phyloP scores from a whole-genome alignment of 495 filamentous ascomycete species.

The Astrocystis sublimbata region DNA sequence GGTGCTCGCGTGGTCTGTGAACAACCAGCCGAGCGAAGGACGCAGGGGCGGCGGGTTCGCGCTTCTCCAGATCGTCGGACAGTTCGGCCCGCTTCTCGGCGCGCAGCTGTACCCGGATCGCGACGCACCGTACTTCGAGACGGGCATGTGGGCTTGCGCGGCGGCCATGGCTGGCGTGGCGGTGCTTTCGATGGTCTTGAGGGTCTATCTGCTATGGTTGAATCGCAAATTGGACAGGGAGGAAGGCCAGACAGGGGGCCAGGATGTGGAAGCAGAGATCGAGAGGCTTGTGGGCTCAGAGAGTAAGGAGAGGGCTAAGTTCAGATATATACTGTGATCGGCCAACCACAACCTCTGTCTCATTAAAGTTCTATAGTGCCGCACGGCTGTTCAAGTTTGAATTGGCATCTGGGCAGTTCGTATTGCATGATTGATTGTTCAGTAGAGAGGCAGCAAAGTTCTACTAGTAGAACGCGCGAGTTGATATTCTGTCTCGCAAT shows the following conservation, averaged over 20 bases:
- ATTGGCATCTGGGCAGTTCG: no score
- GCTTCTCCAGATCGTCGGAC: constrained; percentile 69
- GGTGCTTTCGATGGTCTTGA: constrained; percentile 55
- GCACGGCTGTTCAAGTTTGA: no score
- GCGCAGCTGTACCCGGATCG: constrained; percentile 67
- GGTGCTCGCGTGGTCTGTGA: constrained; percentile 73
- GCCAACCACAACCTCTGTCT: no score
- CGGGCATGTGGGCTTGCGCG: constrained; percentile 67
- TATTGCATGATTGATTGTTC: no score
- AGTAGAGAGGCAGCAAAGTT: no score
- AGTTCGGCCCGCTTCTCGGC: constrained; percentile 70
- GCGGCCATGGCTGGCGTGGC: constrained; percentile 66
- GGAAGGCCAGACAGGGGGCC: constrained; percentile 19
- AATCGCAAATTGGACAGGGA: constrained; percentile 57
- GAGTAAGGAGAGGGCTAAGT: constrained; percentile 20
- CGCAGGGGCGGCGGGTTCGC: constrained; percentile 71
- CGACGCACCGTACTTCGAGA: constrained; percentile 62
- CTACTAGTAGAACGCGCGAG: no score
- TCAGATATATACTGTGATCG: constrained; percentile 43
- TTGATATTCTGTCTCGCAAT: no score
- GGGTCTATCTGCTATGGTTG: constrained; percentile 55
- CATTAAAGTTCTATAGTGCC: no score
- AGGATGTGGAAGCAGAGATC: constrained; percentile 24
- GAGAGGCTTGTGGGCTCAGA: constrained; percentile 18
- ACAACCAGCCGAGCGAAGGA: constrained; percentile 66